Percentiles rank a stretch among this genome's conserved stretches.
phyloP scores from a whole-genome alignment of 2,329 filamentous ascomycete species.

The Thielaviopsis cerberus region DNA sequence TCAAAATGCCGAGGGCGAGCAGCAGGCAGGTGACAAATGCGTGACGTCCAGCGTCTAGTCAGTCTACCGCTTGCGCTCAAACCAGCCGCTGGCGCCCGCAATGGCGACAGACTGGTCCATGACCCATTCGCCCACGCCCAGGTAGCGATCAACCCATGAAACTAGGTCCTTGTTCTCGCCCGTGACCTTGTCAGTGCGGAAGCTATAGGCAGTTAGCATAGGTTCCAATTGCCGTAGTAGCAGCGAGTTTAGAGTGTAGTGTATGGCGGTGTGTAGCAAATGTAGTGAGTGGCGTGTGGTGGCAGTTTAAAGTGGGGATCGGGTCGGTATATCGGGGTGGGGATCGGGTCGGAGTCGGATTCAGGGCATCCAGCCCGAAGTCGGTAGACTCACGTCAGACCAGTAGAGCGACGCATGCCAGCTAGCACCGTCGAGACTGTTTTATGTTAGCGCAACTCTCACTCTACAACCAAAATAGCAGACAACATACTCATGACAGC shows the following conservation, averaged over 20 bases:
- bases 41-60: not conserved
- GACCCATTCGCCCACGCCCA: conserved; percentile 88
- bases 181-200: conserved; percentile 69
- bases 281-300: not conserved
- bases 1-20: not conserved
- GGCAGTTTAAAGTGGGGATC: not conserved
- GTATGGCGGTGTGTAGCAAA: not conserved
- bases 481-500: conserved; percentile 64
- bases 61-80: conserved; percentile 65
- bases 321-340: not conserved
- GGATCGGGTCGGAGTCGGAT: not conserved
- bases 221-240: too few relatives aligned
- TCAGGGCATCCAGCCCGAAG: not conserved
- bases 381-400: conserved; percentile 65
- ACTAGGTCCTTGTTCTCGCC: conserved; percentile 64
- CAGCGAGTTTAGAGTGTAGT: too few relatives aligned
- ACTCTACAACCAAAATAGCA: not conserved
- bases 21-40: not conserved
- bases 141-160: conserved; percentile 82
- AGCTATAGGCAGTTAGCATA: conserved; percentile 30
- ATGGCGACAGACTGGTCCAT: conserved; percentile 95
- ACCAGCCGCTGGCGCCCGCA: conserved; percentile 72
- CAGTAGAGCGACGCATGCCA: conserved; percentile 91
- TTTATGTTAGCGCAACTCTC: not conserved
- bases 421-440: conserved; percentile 88